These are phyloP conservation scores for Candida coleopterorum DNA, from an alignment of 805 yeast species.

Conservation along the genomic window DNA sequence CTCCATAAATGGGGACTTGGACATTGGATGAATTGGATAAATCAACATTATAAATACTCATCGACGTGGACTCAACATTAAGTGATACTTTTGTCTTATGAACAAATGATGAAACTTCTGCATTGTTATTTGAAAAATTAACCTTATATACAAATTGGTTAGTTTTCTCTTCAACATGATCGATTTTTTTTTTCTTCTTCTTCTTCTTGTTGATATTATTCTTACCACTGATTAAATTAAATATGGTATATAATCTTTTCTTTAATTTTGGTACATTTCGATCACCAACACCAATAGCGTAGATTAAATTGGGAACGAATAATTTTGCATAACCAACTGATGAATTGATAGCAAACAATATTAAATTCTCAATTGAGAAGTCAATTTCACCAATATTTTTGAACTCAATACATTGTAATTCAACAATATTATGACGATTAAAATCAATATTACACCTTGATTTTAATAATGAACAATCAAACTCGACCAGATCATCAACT, in stretches of 20 bases:
- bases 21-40: conserved; percentile 5
- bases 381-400: conserved; percentile 4
- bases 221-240: background rate
- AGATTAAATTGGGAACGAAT: conserved; percentile 9
- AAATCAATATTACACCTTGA: conserved; percentile 7
- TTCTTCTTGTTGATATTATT: conserved; percentile 2
- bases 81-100: conserved; percentile 29
- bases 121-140: conserved; percentile 27
- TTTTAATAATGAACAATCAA: conserved; percentile 1
- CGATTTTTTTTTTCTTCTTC: background rate
- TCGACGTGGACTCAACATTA: conserved; percentile 28
- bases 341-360: conserved; percentile 2
- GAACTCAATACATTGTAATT: conserved; percentile 9
- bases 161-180: background rate
- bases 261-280: conserved; percentile 1
- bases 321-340: conserved; percentile 9
- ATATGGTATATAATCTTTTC: conserved; percentile 4
- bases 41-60: conserved; percentile 21
- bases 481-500: background rate
- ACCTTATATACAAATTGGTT: conserved; percentile 18
- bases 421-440: conserved; percentile 7
- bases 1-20: conserved; percentile 32
- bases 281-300: conserved; percentile 4
- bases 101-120: conserved; percentile 30
- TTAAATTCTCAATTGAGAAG: background rate